These are phyloP conservation scores for Myrica gale DNA, from an alignment of 306 rosid species.

Conservation along the genomic window DNA sequence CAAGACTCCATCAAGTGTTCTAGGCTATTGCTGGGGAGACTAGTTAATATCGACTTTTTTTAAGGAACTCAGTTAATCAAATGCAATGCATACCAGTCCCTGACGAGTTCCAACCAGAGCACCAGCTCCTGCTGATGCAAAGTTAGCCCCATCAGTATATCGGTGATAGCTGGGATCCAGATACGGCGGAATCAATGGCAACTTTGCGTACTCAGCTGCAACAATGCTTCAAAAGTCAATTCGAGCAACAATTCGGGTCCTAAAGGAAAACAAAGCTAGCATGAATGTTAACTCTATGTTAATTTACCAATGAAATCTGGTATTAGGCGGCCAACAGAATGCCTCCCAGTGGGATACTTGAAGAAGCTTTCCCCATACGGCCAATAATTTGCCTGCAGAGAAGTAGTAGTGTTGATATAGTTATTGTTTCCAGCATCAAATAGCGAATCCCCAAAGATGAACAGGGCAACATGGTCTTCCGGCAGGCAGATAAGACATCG, in stretches of 20 bases:
- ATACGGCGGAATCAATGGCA: not conserved
- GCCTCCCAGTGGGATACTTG: not conserved
- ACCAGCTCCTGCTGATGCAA: constrained; percentile 45
- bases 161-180: not conserved
- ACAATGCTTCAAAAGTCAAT: not conserved
- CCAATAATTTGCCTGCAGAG: not conserved
- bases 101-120: not conserved
- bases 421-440: not conserved
- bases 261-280: no score
- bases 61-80: not conserved
- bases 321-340: not conserved
- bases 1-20: no score
- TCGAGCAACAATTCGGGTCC: no score
- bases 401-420: not conserved
- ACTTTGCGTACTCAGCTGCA: not conserved
- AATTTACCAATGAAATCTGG: not conserved
- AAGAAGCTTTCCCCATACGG: not conserved
- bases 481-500: no score
- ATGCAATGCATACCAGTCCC: not conserved
- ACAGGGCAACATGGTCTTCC: no score
- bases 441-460: no score
- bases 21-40: no score
- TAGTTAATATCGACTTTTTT: no score
- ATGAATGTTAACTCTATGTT: no score
- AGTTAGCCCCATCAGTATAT: constrained; percentile 26